Evolutionary conservation across 345 rosid genomes (phyloP).

Genomic region (Pugionium cornutum): DNA sequence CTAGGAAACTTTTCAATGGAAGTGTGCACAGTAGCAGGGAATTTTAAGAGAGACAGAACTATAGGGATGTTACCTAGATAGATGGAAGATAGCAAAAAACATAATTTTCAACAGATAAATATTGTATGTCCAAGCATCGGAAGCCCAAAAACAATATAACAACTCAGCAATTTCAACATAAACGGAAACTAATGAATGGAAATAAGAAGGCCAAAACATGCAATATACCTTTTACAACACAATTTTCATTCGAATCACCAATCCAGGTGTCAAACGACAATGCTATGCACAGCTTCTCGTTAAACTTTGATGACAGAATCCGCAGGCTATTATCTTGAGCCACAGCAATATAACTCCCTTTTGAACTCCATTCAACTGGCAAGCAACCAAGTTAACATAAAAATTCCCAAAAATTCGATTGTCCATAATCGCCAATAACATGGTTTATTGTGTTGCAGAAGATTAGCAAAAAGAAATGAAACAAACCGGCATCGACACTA

Average conservation of each 20-base stretch:
- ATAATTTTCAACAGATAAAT: constrained; percentile 18
- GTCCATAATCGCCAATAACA: constrained; percentile 6
- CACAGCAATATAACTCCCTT: constrained; percentile 70
- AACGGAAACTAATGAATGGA: constrained; percentile 1
- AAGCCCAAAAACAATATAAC: constrained; percentile 11
- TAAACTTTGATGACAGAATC: constrained; percentile 68
- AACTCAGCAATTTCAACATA: not conserved
- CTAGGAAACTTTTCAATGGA: constrained; percentile 19
- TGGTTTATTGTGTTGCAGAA: not conserved
- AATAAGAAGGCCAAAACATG: constrained; percentile 29
- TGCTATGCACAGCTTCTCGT: constrained; percentile 54
- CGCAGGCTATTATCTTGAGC: constrained; percentile 55
- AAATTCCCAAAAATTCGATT: constrained; percentile 7
- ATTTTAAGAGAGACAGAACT: constrained; percentile 11
- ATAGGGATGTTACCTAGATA: constrained; percentile 5
- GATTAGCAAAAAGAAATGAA: constrained; percentile 17
- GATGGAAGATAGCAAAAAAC: constrained; percentile 23
- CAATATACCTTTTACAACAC: constrained; percentile 63
- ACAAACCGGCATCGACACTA: constrained; percentile 78
- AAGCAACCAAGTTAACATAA: constrained; percentile 19
- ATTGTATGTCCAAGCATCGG: constrained; percentile 1
- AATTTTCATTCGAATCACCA: constrained; percentile 47
- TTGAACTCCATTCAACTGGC: constrained; percentile 70
- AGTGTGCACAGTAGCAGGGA: constrained; percentile 16
- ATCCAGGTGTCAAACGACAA: constrained; percentile 61